Percentiles rank a stretch among this genome's conserved stretches.
These are phyloP conservation scores for Aspergillus ustus DNA, from an alignment of 2,329 filamentous ascomycete species.

Conservation along the genomic window DNA sequence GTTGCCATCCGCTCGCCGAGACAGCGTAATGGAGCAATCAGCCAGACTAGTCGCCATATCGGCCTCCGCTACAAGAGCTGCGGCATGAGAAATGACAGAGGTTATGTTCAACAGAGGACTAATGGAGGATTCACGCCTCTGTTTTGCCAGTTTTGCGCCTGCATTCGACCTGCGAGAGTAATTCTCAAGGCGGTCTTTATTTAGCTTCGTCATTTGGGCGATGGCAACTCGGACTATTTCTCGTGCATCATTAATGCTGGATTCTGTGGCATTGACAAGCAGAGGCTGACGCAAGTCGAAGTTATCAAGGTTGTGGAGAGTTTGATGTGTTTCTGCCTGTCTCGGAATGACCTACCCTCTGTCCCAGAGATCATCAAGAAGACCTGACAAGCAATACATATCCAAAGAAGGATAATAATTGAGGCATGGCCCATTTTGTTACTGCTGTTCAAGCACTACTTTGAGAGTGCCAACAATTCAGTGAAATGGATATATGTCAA, in stretches of 20 bases:
- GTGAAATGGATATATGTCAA: not conserved
- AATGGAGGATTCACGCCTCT: not conserved
- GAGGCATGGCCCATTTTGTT: not conserved
- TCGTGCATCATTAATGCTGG: slow-evolving; percentile 14
- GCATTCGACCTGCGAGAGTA: slow-evolving; percentile 5
- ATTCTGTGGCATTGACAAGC: not conserved
- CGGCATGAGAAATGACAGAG: slow-evolving; percentile 12
- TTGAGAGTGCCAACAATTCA: not conserved
- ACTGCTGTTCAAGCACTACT: not conserved
- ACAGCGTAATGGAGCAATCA: not conserved
- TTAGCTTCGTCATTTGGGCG: slow-evolving; percentile 17
- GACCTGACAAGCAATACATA: not conserved
- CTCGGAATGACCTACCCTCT: not conserved
- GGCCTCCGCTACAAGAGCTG: slow-evolving; percentile 17
- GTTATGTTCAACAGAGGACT: slow-evolving; percentile 17
- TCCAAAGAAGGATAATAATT: not conserved
- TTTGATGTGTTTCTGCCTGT: not conserved
- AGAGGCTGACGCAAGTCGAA: not conserved
- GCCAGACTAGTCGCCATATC: slow-evolving; percentile 5
- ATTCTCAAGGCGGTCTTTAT: slow-evolving; percentile 16
- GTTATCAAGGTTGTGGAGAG: not conserved
- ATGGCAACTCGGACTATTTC: slow-evolving; percentile 15
- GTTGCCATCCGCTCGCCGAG: slow-evolving; percentile 1
- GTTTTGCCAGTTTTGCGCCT: slow-evolving; percentile 2
- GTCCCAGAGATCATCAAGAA: not conserved